These are phyloP conservation scores for Nakazawaea ambrosiae DNA, from an alignment of 805 yeast species.

Conservation along the genomic window DNA sequence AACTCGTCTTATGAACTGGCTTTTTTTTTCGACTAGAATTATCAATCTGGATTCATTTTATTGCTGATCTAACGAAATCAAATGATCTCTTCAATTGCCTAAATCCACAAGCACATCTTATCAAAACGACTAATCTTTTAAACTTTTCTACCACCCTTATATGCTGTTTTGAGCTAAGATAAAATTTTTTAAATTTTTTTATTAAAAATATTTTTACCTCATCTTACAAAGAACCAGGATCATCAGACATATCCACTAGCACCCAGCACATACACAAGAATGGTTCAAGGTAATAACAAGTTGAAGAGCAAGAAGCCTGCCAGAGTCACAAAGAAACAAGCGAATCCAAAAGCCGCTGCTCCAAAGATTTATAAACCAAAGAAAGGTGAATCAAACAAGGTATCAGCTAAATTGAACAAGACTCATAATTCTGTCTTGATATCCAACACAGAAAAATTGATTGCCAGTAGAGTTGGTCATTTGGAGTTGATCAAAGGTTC, in stretches of 20 bases:
- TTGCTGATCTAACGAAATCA: too few species aligned
- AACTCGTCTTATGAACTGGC: too few species aligned
- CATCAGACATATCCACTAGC: background rate
- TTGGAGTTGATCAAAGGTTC: conserved; percentile 87
- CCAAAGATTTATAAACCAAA: conserved; percentile 67
- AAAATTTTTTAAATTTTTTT: too few species aligned
- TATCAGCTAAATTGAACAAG: conserved; percentile 48
- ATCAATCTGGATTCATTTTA: too few species aligned
- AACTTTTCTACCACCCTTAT: background rate
- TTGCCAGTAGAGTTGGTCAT: conserved; percentile 90
- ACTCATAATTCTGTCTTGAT: conserved; percentile 47
- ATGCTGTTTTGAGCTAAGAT: background rate
- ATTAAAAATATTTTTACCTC: background rate
- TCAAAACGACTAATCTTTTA: too few species aligned
- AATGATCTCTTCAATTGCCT: too few species aligned
- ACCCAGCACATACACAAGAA: conserved; percentile 16
- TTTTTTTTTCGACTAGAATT: too few species aligned
- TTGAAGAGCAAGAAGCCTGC: conserved; percentile 41
- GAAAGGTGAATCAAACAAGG: conserved; percentile 33
- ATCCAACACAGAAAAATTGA: conserved; percentile 71
- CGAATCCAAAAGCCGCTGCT: conserved; percentile 62
- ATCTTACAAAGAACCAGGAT: background rate
- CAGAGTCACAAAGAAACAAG: conserved; percentile 60
- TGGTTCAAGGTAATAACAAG: conserved; percentile 75
- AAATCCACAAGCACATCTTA: too few species aligned